phyloP scores from a whole-genome alignment of 2,329 filamentous ascomycete genomes.

The Fusarium sp. region DNA sequence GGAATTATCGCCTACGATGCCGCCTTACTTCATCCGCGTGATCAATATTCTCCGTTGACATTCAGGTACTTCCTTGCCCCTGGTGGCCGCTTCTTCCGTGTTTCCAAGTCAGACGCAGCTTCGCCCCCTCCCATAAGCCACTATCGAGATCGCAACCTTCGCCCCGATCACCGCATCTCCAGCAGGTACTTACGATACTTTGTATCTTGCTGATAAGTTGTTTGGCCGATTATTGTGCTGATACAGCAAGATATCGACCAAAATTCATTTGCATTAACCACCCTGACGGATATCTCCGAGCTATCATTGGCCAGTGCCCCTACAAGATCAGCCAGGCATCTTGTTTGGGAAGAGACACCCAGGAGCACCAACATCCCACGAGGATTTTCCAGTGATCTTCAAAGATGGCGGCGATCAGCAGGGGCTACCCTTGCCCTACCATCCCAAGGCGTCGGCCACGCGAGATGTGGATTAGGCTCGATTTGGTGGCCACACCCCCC shows the following conservation, averaged over 20 bases:
- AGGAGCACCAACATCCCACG: conserved; percentile 33
- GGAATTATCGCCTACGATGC: neutral
- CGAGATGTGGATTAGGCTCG: conserved; percentile 46
- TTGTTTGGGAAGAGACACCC: conserved; percentile 23
- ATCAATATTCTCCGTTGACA: conserved; percentile 4
- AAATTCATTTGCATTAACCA: conserved; percentile 28
- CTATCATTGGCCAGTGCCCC: conserved; percentile 26
- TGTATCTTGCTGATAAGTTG: no score
- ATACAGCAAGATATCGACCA: conserved; percentile 6
- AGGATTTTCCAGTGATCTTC: conserved; percentile 45
- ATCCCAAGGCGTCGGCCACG: conserved; percentile 42
- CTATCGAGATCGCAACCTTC: conserved; percentile 10
- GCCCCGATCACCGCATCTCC: neutral
- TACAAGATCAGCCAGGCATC: conserved; percentile 34
- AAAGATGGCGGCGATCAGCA: conserved; percentile 44
- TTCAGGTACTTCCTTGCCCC: conserved; percentile 11
- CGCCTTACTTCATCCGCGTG: conserved; percentile 4
- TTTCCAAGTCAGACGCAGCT: conserved; percentile 3
- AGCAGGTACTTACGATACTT: no score
- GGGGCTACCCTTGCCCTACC: conserved; percentile 38
- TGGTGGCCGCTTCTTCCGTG: conserved; percentile 9
- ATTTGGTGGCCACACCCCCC: conserved; percentile 31
- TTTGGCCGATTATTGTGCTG: neutral
- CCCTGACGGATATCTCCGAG: conserved; percentile 36
- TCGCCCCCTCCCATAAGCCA: conserved; percentile 2